These are phyloP conservation scores for Pseudocercospora fijiensis DNA, from an alignment of 2,329 filamentous ascomycete species.

Conservation along the genomic window DNA sequence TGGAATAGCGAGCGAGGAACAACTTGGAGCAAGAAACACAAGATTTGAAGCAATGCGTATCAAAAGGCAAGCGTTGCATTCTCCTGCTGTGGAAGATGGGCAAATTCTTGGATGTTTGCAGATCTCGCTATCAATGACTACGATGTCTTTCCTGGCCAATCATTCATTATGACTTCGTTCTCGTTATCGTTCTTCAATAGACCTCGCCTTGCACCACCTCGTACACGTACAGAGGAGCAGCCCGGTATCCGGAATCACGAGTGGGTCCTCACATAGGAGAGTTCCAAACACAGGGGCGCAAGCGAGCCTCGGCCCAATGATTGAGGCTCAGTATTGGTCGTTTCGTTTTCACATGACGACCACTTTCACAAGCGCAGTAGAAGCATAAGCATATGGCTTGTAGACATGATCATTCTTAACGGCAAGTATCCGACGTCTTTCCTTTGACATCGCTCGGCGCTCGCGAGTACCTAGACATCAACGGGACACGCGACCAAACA, in stretches of 20 bases:
- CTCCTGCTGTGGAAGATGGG: not conserved
- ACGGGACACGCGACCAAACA: not conserved
- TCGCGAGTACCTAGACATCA: not conserved
- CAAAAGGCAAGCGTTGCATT: not conserved
- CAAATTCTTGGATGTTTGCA: not conserved
- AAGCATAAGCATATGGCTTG: not conserved
- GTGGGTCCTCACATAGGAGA: too few relatives aligned
- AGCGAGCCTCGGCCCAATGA: not conserved
- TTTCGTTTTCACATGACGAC: not conserved
- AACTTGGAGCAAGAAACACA: not conserved
- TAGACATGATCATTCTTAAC: not conserved
- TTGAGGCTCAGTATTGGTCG: not conserved
- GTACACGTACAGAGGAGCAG: conserved; percentile 4
- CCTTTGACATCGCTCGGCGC: not conserved
- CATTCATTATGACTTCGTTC: conserved; percentile 14
- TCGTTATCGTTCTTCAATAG: conserved; percentile 14
- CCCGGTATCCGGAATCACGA: not conserved
- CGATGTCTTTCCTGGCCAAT: not conserved
- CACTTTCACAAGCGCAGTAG: not conserved
- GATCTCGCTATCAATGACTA: not conserved
- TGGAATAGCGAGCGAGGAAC: not conserved
- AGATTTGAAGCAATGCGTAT: too few relatives aligned
- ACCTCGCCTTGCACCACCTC: not conserved
- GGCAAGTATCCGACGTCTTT: not conserved
- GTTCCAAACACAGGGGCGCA: not conserved